Evolutionary conservation across 176 grass and related monocot genomes (phyloP), one percentile per base, ranked within the genome.

Genomic region (Hsuehochloa calcarea): DNA sequence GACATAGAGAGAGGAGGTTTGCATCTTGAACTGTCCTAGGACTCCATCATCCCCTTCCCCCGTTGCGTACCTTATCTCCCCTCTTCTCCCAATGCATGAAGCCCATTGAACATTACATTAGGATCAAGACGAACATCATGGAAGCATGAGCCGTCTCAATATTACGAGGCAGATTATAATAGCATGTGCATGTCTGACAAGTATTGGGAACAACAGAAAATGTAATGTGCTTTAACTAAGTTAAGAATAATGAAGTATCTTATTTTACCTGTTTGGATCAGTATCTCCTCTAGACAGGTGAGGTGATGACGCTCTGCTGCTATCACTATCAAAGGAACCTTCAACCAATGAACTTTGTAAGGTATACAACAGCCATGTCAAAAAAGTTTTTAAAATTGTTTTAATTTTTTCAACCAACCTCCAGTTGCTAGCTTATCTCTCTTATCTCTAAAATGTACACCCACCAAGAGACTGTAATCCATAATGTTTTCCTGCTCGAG

Each of bases 401-500:
- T 46, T 71, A 17, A 29, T 23, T 85, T 81, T 81, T 87, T 63
- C 19, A 87, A 92, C 82, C 22, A 83, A 97, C 94, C 94, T 94
- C 88, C 92, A 41, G 76, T 85, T 51, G 49, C 51, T 80, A 92
- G 75, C n/a, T 61, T 87, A 70, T 82, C 92, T 86, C 83, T 87
- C 29, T 81, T 87, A 29, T 85, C 86, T 85, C 88, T 93, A 78
- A 99, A 99, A 85, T 99, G 96, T 72, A 99, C 90, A 51, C 96
- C 96, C 17, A 99, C 93, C 78, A 99, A 80, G 19, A 99, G 91
- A 85, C 96, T 99, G 75, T 99, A 99, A 88, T 99, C 96, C 96
- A 99, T 99, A 66, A 99, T 99, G 63, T 92, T 99, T 75, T 99
- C 96, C 63, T 96, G 93, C 90, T 99, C 96, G 19, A 99, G 90